Evolutionary conservation across 2,329 filamentous ascomycete genomes (phyloP).

Genomic region (Aspergillus eucalypticola): DNA sequence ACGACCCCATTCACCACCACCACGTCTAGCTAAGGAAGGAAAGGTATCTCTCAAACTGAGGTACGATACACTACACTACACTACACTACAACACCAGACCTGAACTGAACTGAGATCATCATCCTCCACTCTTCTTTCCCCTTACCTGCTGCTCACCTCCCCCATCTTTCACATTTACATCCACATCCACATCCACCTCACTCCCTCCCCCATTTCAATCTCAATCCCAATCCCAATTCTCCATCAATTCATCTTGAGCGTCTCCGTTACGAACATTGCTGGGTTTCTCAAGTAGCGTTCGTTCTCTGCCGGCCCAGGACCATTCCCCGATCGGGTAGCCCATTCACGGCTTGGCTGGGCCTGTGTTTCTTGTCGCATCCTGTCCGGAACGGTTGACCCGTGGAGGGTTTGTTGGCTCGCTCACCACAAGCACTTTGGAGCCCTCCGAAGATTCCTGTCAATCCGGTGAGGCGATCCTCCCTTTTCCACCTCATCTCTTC

Average conservation of each 20-base stretch:
- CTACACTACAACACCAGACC: not conserved
- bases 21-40: too few relatives aligned
- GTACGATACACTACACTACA: not conserved
- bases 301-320: conserved; percentile 1
- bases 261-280: conserved; percentile 1
- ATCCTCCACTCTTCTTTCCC: not conserved
- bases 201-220: conserved; percentile 1
- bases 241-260: not conserved
- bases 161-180: not conserved
- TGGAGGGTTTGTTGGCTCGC: conserved; percentile 21
- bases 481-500: conserved; percentile 11
- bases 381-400: conserved; percentile 16
- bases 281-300: not conserved
- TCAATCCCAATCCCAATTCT: conserved; percentile 2
- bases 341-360: conserved; percentile 9
- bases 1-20: not conserved
- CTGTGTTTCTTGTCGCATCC: conserved; percentile 10
- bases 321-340: conserved; percentile 3
- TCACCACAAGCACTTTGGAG: conserved; percentile 18
- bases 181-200: not conserved
- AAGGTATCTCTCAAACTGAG: not conserved
- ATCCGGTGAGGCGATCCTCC: conserved; percentile 19
- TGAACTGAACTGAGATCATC: not conserved
- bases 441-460: conserved; percentile 21
- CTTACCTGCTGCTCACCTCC: not conserved